Percentiles rank a stretch among this genome's conserved stretches.
Evolutionary conservation across 2,329 filamentous ascomycete species (phyloP).

Genomic region (Arachnopeziza araneosa): DNA sequence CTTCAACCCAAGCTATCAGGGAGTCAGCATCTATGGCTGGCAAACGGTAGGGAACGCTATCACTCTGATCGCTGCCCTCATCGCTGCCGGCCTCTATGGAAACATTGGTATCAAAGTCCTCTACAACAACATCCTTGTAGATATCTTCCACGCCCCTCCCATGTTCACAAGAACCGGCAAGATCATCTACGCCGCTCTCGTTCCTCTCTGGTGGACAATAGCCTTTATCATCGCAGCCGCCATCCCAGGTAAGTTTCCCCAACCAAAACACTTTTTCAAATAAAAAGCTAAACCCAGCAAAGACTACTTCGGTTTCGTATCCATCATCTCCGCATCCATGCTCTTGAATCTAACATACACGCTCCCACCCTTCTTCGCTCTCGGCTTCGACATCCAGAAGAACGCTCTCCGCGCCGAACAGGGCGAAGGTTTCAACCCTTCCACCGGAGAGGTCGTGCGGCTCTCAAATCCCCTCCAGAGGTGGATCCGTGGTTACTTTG

Average conservation of each 20-base stretch:
- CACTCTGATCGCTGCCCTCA: conserved; percentile 26
- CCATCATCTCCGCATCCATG: conserved; percentile 38
- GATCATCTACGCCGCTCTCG: conserved; percentile 39
- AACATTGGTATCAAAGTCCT: conserved; percentile 38
- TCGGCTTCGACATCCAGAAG: conserved; percentile 25
- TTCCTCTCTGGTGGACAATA: conserved; percentile 51
- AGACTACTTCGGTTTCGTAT: conserved; percentile 34
- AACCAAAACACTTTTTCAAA: too few species aligned
- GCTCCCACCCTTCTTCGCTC: conserved; percentile 35
- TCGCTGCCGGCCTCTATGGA: conserved; percentile 35
- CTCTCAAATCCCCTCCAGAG: conserved; percentile 9
- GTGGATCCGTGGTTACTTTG: conserved; percentile 19
- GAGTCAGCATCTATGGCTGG: conserved; percentile 37
- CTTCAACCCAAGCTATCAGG: conserved; percentile 39
- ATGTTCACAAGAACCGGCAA: conserved; percentile 19
- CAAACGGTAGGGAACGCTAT: conserved; percentile 33
- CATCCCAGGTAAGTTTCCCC: conserved; percentile 32
- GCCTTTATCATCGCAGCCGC: conserved; percentile 50
- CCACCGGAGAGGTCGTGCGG: conserved; percentile 12
- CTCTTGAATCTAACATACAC: conserved; percentile 44
- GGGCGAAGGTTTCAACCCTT: conserved; percentile 29
- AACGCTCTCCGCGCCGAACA: conserved; percentile 19
- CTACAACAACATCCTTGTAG: conserved; percentile 40
- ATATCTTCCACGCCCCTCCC: conserved; percentile 40
- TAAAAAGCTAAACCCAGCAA: too few species aligned